phyloP scores from a whole-genome alignment of 768 basidiomycete genomes.

The Rhodotorula diobovata region DNA sequence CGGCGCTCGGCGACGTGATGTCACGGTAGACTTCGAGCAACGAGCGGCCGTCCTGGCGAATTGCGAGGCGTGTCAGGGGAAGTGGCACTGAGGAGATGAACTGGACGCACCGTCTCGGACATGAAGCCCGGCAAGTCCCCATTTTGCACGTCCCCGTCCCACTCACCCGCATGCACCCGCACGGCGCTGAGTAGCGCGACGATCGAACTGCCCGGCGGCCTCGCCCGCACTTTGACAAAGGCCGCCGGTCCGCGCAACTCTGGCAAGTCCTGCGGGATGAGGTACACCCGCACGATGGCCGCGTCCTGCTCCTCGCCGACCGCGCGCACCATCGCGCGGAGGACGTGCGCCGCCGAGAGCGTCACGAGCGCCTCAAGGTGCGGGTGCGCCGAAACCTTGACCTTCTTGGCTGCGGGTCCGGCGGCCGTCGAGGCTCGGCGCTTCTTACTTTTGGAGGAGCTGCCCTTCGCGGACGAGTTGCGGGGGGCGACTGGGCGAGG shows the following conservation, averaged over 20 bases:
- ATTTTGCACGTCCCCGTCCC: neutral
- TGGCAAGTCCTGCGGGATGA: constrained; percentile 22
- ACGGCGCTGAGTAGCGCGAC: neutral
- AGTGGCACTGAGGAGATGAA: neutral
- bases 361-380: constrained; percentile 9
- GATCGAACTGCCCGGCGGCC: neutral
- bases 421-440: neutral
- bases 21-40: constrained; percentile 38
- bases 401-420: neutral
- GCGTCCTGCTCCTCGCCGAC: neutral
- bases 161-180: neutral
- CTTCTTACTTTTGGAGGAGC: neutral
- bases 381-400: neutral
- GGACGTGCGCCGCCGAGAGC: neutral
- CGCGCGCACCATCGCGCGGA: neutral
- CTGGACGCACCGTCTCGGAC: constrained; percentile 9
- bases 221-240: neutral
- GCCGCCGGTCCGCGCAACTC: neutral
- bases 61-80: neutral
- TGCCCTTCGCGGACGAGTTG: neutral
- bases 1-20: constrained; percentile 11
- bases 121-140: neutral
- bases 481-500: neutral
- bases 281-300: constrained; percentile 24
- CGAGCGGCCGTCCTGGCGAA: constrained; percentile 15